These are phyloP conservation scores for Trichoderma sp. DNA, from an alignment of 2,329 filamentous ascomycete species.

Conservation along the genomic window DNA sequence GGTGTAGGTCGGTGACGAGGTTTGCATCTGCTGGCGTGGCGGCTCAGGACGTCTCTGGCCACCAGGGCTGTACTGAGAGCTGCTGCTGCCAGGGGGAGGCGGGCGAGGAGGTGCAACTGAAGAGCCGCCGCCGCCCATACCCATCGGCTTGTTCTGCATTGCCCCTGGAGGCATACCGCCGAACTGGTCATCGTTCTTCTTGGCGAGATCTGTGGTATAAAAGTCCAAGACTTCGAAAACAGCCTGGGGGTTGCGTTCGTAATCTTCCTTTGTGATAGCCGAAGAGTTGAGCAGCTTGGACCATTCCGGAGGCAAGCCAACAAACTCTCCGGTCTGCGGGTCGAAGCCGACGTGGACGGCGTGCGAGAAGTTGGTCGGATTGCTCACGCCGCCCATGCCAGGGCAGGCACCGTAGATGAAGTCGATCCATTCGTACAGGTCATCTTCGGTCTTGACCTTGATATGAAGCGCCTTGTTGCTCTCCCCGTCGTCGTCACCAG, in stretches of 20 bases:
- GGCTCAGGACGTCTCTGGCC: slow-evolving; percentile 48
- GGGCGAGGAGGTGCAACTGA: slow-evolving; percentile 68
- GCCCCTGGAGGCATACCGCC: slow-evolving; percentile 56
- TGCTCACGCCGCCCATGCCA: slow-evolving; percentile 96
- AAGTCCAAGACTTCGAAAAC: slow-evolving; percentile 80
- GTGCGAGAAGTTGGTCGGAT: slow-evolving; percentile 97
- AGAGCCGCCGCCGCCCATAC: slow-evolving; percentile 55
- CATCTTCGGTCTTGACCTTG: slow-evolving; percentile 91
- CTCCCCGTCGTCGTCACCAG: slow-evolving; percentile 79
- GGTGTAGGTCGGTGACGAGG: slow-evolving; percentile 52
- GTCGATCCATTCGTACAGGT: slow-evolving; percentile 98
- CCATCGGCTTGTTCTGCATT: slow-evolving; percentile 60
- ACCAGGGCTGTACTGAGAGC: slow-evolving; percentile 41
- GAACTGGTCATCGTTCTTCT: slow-evolving; percentile 69
- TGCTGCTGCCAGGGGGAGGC: slow-evolving; percentile 41
- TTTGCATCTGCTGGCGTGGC: slow-evolving; percentile 58
- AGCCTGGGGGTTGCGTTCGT: slow-evolving; percentile 91
- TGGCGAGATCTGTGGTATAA: slow-evolving; percentile 79
- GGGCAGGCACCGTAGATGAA: slow-evolving; percentile 96
- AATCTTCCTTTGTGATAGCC: slow-evolving; percentile 97
- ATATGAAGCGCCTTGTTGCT: slow-evolving; percentile 82
- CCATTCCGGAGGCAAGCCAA: slow-evolving; percentile 93
- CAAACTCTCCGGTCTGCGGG: slow-evolving; percentile 89
- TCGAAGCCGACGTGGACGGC: slow-evolving; percentile 97
- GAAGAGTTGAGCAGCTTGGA: slow-evolving; percentile 94